Conservation (phyloP, 768 basidiomycete species). For the Coprinellus aureogranulatus region DNA sequence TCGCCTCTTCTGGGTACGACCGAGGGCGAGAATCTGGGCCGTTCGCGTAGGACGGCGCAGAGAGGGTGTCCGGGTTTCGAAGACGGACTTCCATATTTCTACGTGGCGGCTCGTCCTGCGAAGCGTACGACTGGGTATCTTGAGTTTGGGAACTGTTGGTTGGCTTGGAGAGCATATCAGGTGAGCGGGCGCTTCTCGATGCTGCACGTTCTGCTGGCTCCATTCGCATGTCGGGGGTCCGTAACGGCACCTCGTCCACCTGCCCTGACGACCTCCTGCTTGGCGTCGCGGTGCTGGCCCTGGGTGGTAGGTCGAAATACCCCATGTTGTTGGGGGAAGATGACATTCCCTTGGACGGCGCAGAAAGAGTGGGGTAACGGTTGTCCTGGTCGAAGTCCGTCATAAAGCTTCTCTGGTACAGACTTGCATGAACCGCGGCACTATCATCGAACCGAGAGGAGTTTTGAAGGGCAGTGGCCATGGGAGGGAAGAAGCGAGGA, state of each 20-base stretch:
- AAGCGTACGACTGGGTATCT: conserved; percentile 4
- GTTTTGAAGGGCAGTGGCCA: conserved; percentile 52
- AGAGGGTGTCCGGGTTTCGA: background rate
- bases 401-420: conserved; percentile 56
- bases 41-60: conserved; percentile 13
- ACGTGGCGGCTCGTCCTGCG: conserved; percentile 3
- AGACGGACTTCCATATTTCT: background rate
- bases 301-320: conserved; percentile 1
- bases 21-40: conserved; percentile 25
- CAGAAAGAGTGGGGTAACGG: conserved; percentile 45
- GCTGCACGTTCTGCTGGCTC: background rate
- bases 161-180: conserved; percentile 16
- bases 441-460: conserved; percentile 35
- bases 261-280: conserved; percentile 17
- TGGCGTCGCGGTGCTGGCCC: conserved; percentile 10
- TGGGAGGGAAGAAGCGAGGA: conserved; percentile 25
- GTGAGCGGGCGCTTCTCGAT: conserved; percentile 6
- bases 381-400: conserved; percentile 64
- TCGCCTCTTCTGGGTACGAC: conserved; percentile 26
- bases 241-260: conserved; percentile 7
- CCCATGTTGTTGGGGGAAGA: conserved; percentile 17
- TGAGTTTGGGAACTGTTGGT: conserved; percentile 10
- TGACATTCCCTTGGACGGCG: conserved; percentile 17
- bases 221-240: conserved; percentile 5
- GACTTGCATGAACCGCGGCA: conserved; percentile 30